These are phyloP conservation scores for Leishmania major DNA, from an alignment of 208 protist species.

Conservation along the genomic window DNA sequence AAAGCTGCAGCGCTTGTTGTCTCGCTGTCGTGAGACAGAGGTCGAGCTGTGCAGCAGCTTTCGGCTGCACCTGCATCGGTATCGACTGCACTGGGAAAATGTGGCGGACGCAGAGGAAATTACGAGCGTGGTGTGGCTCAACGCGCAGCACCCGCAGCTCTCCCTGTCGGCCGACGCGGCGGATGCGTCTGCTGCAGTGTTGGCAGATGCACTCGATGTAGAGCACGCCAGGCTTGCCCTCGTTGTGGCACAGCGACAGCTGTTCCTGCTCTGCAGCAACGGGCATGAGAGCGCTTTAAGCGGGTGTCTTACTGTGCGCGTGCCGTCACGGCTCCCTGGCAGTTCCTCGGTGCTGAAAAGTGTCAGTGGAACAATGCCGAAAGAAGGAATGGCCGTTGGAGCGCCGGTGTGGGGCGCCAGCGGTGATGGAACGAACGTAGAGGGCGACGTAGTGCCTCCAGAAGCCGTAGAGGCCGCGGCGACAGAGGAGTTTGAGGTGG, in stretches of 20 bases:
- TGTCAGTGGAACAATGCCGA: background rate
- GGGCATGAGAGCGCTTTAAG: conserved; percentile 15
- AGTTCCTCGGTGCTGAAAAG: background rate
- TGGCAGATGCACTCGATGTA: background rate
- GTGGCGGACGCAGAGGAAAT: conserved; percentile 22
- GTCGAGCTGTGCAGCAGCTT: conserved; percentile 20
- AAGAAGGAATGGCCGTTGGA: background rate
- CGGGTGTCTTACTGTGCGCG: conserved; percentile 2
- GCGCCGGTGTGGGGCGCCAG: background rate
- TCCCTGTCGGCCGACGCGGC: background rate
- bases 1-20: conserved; percentile 15
- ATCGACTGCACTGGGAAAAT: conserved; percentile 32
- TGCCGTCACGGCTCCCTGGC: background rate
- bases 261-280: conserved; percentile 25
- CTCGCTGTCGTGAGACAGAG: conserved; percentile 9
- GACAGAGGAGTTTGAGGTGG: conserved; percentile 13
- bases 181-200: background rate
- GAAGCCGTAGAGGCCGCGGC: background rate
- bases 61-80: conserved; percentile 24
- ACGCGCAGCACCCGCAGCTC: background rate
- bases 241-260: conserved; percentile 23
- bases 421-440: background rate
- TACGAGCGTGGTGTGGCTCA: conserved; percentile 31
- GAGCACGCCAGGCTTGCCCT: conserved; percentile 12
- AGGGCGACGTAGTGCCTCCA: background rate